A percentile compares a stretch with the other conserved stretches of the same genome.
Evolutionary conservation across 768 basidiomycete species (phyloP).

Genomic region (Macrolepiota albuminosa): DNA sequence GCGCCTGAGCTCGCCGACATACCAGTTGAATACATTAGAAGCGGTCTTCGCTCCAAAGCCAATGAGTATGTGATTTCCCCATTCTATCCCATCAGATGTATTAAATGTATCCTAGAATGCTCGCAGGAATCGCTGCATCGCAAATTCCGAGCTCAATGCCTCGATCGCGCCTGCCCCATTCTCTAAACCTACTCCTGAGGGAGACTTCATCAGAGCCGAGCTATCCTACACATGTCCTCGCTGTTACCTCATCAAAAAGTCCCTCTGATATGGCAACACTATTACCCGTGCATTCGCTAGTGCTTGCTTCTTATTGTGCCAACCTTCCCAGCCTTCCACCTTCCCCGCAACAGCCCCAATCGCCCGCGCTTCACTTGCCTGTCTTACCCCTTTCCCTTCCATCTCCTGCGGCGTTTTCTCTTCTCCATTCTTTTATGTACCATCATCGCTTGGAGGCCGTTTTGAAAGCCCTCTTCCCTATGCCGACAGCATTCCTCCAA

Average conservation of each 20-base stretch:
- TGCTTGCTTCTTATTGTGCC: conserved; percentile 59
- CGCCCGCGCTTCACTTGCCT: conserved; percentile 44
- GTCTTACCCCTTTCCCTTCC: conserved; percentile 69
- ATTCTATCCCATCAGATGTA: conserved; percentile 14
- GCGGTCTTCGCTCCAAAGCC: conserved; percentile 45
- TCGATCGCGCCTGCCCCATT: conserved; percentile 54
- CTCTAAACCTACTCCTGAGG: conserved; percentile 47
- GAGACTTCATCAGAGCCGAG: conserved; percentile 24
- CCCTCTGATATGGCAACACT: conserved; percentile 41
- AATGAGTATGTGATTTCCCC: conserved; percentile 31
- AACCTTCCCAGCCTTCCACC: conserved; percentile 48
- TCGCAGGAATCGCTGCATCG: conserved; percentile 47
- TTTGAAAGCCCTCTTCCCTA: conserved; percentile 59
- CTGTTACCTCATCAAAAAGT: conserved; percentile 45
- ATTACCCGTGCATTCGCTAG: conserved; percentile 58
- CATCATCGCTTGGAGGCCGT: conserved; percentile 58
- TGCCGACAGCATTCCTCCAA: conserved; percentile 41
- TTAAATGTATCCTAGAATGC: conserved; percentile 36
- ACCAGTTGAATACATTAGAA: conserved; percentile 65
- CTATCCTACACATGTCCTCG: conserved; percentile 53
- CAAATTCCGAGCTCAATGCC: conserved; percentile 64
- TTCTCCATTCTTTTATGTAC: conserved; percentile 68
- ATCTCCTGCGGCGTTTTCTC: conserved; percentile 65
- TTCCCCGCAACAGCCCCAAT: conserved; percentile 23
- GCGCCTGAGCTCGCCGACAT: conserved; percentile 64